A percentile compares a stretch with the other conserved stretches of the same genome.
Evolutionary conservation across 2,329 filamentous ascomycete genomes (phyloP).

Genomic region (Xylariaceae sp.): DNA sequence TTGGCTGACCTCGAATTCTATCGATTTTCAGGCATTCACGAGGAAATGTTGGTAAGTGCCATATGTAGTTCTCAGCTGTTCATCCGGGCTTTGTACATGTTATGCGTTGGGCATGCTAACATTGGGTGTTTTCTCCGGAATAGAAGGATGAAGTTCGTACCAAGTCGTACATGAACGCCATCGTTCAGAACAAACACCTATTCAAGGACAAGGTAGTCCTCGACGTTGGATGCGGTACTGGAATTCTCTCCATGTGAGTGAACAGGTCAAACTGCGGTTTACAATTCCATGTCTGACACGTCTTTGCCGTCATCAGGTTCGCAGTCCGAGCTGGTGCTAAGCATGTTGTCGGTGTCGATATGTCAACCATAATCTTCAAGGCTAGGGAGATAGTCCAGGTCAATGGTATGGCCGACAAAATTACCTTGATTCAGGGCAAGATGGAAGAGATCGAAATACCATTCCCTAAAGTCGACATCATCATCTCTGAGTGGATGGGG

Average conservation of each 20-base stretch:
- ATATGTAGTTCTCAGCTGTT: slow-evolving; percentile 22
- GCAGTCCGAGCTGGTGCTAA: slow-evolving; percentile 93
- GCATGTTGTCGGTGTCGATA: slow-evolving; percentile 98
- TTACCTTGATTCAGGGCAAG: slow-evolving; percentile 96
- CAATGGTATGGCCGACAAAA: slow-evolving; percentile 93
- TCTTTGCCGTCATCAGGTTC: slow-evolving; percentile 60
- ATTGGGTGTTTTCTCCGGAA: slow-evolving; percentile 7
- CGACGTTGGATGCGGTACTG: slow-evolving; percentile 95
- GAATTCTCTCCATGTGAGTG: slow-evolving; percentile 94
- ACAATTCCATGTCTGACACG: slow-evolving; percentile 6
- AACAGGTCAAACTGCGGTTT: neutral
- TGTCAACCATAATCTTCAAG: slow-evolving; percentile 99
- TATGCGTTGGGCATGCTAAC: slow-evolving; percentile 19
- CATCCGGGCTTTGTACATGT: slow-evolving; percentile 11
- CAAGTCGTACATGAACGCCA: slow-evolving; percentile 92
- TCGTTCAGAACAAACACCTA: slow-evolving; percentile 92
- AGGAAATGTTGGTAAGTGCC: slow-evolving; percentile 86
- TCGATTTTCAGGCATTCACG: slow-evolving; percentile 74
- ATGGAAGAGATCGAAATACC: slow-evolving; percentile 98
- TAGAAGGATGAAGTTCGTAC: slow-evolving; percentile 99
- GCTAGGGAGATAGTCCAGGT: slow-evolving; percentile 88
- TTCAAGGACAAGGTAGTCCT: slow-evolving; percentile 84
- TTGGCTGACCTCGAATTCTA: slow-evolving; percentile 13
- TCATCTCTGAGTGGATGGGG: slow-evolving; percentile 99
- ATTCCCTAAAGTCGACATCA: slow-evolving; percentile 95